Conservation (phyloP, 805 yeast species). For the Suhomyces pyralidae region DNA sequence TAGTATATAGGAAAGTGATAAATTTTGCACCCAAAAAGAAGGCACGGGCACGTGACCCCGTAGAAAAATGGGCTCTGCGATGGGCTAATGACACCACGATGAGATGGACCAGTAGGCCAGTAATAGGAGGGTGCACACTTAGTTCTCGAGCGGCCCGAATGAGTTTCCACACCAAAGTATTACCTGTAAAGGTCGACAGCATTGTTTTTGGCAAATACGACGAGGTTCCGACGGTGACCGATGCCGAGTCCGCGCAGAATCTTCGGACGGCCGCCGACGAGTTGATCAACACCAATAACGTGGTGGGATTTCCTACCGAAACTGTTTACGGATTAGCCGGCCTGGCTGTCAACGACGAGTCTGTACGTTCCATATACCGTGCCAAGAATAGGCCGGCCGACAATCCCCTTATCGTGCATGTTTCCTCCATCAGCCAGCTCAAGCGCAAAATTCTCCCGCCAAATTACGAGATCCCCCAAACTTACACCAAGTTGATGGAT, state of each 20-base stretch:
- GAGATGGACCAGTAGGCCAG: constrained; percentile 1
- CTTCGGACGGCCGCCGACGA: constrained; percentile 58
- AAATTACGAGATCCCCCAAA: constrained; percentile 56
- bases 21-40: not conserved
- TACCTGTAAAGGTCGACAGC: constrained; percentile 52
- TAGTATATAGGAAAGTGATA: not conserved
- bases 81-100: not conserved
- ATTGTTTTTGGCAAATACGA: constrained; percentile 48
- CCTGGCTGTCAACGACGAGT: constrained; percentile 67
- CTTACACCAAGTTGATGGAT: constrained; percentile 61
- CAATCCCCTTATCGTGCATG: constrained; percentile 89
- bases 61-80: not conserved
- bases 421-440: constrained; percentile 74
- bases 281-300: constrained; percentile 49
- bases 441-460: constrained; percentile 52
- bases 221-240: constrained; percentile 45
- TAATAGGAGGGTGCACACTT: not conserved
- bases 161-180: constrained; percentile 32
- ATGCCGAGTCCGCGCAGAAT: constrained; percentile 49
- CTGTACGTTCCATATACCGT: constrained; percentile 71
- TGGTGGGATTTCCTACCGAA: constrained; percentile 94
- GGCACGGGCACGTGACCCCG: not conserved
- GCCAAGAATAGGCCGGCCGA: constrained; percentile 96
- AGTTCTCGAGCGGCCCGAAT: not conserved
- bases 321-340: constrained; percentile 97